phyloP scores from a whole-genome alignment of 2,329 filamentous ascomycete genomes.

The Colletotrichum sublineola region DNA sequence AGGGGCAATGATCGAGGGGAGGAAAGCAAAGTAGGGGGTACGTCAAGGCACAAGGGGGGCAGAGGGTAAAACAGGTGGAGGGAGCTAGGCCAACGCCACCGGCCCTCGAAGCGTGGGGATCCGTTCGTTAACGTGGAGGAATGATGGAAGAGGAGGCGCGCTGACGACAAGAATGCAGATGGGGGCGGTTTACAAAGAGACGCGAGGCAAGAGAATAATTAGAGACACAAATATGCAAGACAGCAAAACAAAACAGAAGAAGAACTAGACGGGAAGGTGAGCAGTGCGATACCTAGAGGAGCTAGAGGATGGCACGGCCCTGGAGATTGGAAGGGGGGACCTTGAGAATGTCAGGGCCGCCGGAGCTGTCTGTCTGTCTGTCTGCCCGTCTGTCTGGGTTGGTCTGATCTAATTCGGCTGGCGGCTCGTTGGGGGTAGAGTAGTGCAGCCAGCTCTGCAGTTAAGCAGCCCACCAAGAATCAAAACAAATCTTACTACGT shows the following conservation, averaged over 20 bases:
- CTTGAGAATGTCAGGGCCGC: conserved; percentile 41
- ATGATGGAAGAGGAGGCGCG: conserved; percentile 37
- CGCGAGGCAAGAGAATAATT: conserved; percentile 11
- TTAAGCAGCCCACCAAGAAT: conserved; percentile 1
- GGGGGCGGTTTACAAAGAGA: conserved; percentile 7
- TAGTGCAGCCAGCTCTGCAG: not conserved
- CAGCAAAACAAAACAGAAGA: conserved; percentile 34
- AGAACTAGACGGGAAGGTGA: conserved; percentile 1
- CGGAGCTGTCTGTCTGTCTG: conserved; percentile 28
- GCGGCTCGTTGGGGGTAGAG: conserved; percentile 8
- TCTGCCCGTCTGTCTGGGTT: conserved; percentile 22
- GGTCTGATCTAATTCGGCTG: conserved; percentile 1
- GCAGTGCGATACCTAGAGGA: conserved; percentile 5
- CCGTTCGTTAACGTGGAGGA: conserved; percentile 34
- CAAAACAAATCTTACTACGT: conserved; percentile 10
- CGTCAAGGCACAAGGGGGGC: conserved; percentile 35
- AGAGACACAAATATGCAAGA: conserved; percentile 26
- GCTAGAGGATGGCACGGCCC: conserved; percentile 28
- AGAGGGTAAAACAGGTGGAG: conserved; percentile 36
- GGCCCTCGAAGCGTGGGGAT: conserved; percentile 37
- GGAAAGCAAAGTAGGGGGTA: conserved; percentile 31
- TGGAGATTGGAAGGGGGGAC: conserved; percentile 36
- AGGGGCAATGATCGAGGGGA: conserved; percentile 28
- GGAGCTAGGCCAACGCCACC: conserved; percentile 37
- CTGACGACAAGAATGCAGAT: conserved; percentile 39